Evolutionary conservation across 2,329 filamentous ascomycete genomes (phyloP).

Genomic region (Talaromyces sp.): DNA sequence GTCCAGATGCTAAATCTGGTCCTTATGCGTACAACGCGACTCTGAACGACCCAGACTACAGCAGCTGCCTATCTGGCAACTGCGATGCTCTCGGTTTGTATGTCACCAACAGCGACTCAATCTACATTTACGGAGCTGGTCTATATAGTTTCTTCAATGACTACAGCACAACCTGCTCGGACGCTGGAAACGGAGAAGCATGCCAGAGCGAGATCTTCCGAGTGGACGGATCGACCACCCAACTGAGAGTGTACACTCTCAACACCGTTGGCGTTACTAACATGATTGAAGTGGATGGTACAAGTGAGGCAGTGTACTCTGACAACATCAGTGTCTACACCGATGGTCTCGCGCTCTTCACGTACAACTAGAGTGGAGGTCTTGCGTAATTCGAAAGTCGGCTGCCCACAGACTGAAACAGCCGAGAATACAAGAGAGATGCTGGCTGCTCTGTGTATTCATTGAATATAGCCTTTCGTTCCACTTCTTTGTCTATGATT

Average conservation of each 20-base stretch:
- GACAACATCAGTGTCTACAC: conserved; percentile 49
- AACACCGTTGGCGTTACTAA: conserved; percentile 47
- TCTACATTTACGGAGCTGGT: conserved; percentile 49
- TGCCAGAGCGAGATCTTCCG: conserved; percentile 52
- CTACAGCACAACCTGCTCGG: conserved; percentile 46
- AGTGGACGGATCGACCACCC: conserved; percentile 36
- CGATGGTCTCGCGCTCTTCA: conserved; percentile 43
- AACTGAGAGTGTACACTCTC: conserved; percentile 44
- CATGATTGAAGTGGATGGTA: conserved; percentile 46
- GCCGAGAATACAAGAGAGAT: neutral
- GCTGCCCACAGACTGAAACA: neutral
- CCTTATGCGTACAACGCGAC: conserved; percentile 31
- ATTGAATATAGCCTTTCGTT: conserved; percentile 1
- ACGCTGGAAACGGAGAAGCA: conserved; percentile 34
- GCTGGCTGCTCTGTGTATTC: neutral
- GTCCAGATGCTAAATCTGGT: conserved; percentile 30
- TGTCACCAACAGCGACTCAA: conserved; percentile 44
- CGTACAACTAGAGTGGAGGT: conserved; percentile 19
- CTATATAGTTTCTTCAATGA: conserved; percentile 55
- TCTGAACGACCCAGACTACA: conserved; percentile 37
- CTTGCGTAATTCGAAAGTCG: neutral
- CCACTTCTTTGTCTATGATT: neutral
- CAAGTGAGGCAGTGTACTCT: conserved; percentile 40
- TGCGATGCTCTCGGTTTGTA: conserved; percentile 49
- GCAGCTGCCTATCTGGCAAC: conserved; percentile 29